Conservation (phyloP, 1,139 yeast species). For the Pichia cactophila region DNA sequence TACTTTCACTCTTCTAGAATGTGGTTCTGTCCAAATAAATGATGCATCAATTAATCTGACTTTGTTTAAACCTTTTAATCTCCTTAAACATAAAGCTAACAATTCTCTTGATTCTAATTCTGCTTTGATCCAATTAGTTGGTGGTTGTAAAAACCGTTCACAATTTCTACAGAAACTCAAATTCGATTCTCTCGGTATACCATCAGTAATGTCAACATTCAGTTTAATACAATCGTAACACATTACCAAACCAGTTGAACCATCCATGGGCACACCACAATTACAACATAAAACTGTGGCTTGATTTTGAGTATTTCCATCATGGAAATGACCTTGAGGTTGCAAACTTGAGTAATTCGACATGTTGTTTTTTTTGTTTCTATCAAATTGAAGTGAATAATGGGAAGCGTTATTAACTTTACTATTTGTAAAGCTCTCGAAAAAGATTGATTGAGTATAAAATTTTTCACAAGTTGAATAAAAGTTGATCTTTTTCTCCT, state of each 20-base stretch:
- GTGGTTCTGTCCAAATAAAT: slow-evolving; percentile 98
- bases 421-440: too few species aligned
- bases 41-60: slow-evolving; percentile 90
- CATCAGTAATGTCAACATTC: slow-evolving; percentile 90
- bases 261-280: slow-evolving; percentile 99
- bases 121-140: slow-evolving; percentile 86
- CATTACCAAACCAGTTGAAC: slow-evolving; percentile 89
- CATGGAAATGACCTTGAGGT: slow-evolving; percentile 26
- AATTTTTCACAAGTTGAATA: background rate
- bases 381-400: background rate
- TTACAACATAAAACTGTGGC: slow-evolving; percentile 95
- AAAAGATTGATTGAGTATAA: background rate
- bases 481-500: too few species aligned
- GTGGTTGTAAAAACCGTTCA: slow-evolving; percentile 93
- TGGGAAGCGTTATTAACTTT: too few species aligned
- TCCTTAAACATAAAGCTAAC: slow-evolving; percentile 79
- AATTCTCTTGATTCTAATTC: slow-evolving; percentile 89
- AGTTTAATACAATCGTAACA: slow-evolving; percentile 95
- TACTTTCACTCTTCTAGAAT: slow-evolving; percentile 86
- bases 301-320: slow-evolving; percentile 15
- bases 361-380: slow-evolving; percentile 28
- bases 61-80: slow-evolving; percentile 80
- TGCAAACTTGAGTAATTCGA: slow-evolving; percentile 44
- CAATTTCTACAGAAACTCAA: slow-evolving; percentile 94
- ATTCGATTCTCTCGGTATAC: slow-evolving; percentile 91